A percentile compares a stretch with the other conserved stretches of the same genome.
These are phyloP conservation scores for Fraxinus americana DNA, from an alignment of 257 asterid species.

Conservation along the genomic window DNA sequence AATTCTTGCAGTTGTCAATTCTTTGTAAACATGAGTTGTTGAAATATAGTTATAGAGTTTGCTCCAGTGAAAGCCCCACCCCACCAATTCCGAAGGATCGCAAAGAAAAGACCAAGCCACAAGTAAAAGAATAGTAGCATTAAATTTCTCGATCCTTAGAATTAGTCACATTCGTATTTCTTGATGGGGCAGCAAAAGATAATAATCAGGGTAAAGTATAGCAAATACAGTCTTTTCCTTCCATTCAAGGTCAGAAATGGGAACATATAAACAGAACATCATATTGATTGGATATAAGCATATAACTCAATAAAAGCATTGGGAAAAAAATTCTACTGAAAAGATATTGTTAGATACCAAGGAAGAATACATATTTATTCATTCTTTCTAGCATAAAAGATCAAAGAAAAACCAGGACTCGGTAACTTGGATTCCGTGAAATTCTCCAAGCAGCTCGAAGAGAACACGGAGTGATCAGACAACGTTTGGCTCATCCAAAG, in stretches of 20 bases:
- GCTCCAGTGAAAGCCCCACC: neutral
- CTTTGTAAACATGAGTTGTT: neutral
- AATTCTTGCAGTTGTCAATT: neutral
- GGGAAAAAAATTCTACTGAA: constrained; percentile 20
- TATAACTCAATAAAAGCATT: constrained; percentile 25
- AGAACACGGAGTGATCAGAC: constrained; percentile 42
- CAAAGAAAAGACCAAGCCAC: no score
- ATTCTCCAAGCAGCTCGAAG: constrained; percentile 57
- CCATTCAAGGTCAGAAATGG: neutral
- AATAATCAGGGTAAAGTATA: neutral
- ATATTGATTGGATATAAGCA: constrained; percentile 13
- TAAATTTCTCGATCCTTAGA: neutral
- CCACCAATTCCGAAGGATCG: neutral
- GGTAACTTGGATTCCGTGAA: constrained; percentile 47
- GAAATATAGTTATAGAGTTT: neutral
- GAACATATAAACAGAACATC: constrained; percentile 11
- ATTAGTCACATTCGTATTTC: neutral
- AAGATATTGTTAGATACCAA: constrained; percentile 26
- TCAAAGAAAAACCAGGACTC: constrained; percentile 71
- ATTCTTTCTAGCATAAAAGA: constrained; percentile 84
- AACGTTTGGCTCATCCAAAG: constrained; percentile 47
- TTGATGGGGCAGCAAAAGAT: neutral
- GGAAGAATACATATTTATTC: constrained; percentile 41
- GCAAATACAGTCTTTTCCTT: no score
- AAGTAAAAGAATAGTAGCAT: neutral